Percentiles rank a stretch among this genome's conserved stretches.
Evolutionary conservation across 2,329 filamentous ascomycete species (phyloP).

Genomic region (Monosporascus cannonballus): DNA sequence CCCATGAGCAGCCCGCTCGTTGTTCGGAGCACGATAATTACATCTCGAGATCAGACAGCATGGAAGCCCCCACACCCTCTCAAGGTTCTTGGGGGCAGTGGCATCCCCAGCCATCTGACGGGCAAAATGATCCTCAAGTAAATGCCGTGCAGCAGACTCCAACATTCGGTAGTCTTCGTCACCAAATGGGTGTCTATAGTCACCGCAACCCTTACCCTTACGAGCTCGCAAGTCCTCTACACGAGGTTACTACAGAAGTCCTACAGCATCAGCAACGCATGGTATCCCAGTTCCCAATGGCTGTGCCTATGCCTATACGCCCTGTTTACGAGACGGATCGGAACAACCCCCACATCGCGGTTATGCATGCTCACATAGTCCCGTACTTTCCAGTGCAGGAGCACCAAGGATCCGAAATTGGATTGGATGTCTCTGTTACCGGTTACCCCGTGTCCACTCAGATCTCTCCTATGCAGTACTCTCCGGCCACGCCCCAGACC

Average conservation of each 20-base stretch:
- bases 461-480: constrained; percentile 54
- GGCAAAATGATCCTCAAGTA: constrained; percentile 30
- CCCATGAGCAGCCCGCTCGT: constrained; percentile 53
- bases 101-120: constrained; percentile 36
- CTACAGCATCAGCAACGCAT: constrained; percentile 41
- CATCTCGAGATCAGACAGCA: constrained; percentile 50
- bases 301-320: constrained; percentile 39
- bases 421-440: constrained; percentile 43
- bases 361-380: constrained; percentile 49
- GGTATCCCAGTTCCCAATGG: constrained; percentile 43
- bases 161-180: constrained; percentile 49
- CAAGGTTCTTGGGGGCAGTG: constrained; percentile 47
- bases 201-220: constrained; percentile 42
- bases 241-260: constrained; percentile 37
- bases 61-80: constrained; percentile 54
- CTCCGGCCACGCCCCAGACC: constrained; percentile 47
- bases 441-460: constrained; percentile 45
- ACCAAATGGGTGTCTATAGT: constrained; percentile 40
- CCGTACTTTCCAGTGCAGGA: constrained; percentile 48
- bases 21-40: constrained; percentile 50
- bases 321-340: constrained; percentile 55
- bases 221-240: constrained; percentile 35
- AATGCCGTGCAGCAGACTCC: constrained; percentile 44
- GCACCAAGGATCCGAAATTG: constrained; percentile 39
- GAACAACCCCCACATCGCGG: constrained; percentile 55